Evolutionary conservation across 2,329 filamentous ascomycete genomes (phyloP).

Genomic region (Phoma sp.): DNA sequence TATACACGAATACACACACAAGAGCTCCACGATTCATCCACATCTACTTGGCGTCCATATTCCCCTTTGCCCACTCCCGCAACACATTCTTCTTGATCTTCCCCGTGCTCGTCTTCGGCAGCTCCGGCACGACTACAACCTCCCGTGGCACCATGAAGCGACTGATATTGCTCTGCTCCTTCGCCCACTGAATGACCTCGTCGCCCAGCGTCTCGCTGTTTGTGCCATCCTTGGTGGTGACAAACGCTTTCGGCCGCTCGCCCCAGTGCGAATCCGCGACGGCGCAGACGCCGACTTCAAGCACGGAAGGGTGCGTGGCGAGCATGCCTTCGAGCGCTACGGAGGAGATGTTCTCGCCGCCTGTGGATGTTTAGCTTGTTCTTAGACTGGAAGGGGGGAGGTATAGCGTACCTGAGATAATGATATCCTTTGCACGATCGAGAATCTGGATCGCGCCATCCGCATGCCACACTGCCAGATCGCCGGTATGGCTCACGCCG

Average conservation of each 20-base stretch:
- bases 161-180: slow-evolving; percentile 78
- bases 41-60: slow-evolving; percentile 36
- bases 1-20: neutral
- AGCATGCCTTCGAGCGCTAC: slow-evolving; percentile 91
- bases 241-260: slow-evolving; percentile 91
- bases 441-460: slow-evolving; percentile 92
- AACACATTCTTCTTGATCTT: slow-evolving; percentile 96
- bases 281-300: slow-evolving; percentile 90
- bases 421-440: slow-evolving; percentile 96
- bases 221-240: slow-evolving; percentile 71
- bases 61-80: slow-evolving; percentile 78
- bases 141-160: slow-evolving; percentile 84
- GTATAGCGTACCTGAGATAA: slow-evolving; percentile 76
- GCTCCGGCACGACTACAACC: slow-evolving; percentile 79
- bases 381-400: neutral
- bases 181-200: slow-evolving; percentile 86
- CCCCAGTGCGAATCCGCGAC: slow-evolving; percentile 92
- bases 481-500: slow-evolving; percentile 85
- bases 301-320: slow-evolving; percentile 82
- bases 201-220: slow-evolving; percentile 65
- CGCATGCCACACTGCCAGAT: slow-evolving; percentile 89
- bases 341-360: slow-evolving; percentile 95
- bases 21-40: too few relatives aligned
- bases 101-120: slow-evolving; percentile 96
- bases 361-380: slow-evolving; percentile 50